phyloP scores from a whole-genome alignment of 331 rosid species.

The Malus hybrid region DNA sequence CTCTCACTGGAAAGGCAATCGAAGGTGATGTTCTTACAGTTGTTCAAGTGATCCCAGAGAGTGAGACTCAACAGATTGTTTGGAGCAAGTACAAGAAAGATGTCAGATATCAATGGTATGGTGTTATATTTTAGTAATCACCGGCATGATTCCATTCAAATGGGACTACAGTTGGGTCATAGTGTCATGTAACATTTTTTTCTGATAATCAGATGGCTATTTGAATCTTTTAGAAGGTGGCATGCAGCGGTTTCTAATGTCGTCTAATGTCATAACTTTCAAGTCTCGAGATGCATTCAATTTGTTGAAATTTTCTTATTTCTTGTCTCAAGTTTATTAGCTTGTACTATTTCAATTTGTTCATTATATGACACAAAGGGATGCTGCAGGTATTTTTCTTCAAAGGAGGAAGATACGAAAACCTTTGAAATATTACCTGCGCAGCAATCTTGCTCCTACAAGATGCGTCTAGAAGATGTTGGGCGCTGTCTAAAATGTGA shows the following conservation, averaged over 20 bases:
- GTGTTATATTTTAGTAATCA: conserved; percentile 13
- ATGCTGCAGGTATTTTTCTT: conserved; percentile 64
- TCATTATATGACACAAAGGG: conserved; percentile 12
- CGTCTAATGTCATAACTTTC: neutral
- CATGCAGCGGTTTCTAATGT: neutral
- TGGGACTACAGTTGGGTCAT: neutral
- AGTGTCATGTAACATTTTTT: neutral
- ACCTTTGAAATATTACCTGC: conserved; percentile 60
- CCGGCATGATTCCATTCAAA: neutral
- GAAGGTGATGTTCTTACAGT: conserved; percentile 88
- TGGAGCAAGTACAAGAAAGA: conserved; percentile 90
- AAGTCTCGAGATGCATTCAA: neutral
- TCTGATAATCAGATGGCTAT: neutral
- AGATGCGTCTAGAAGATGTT: conserved; percentile 75
- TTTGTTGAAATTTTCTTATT: neutral
- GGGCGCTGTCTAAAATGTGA: conserved; percentile 76
- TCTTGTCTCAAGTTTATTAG: neutral
- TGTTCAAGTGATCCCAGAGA: conserved; percentile 87
- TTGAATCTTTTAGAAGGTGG: neutral
- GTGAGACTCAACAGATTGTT: conserved; percentile 63
- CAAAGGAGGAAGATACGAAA: conserved; percentile 44
- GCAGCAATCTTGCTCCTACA: conserved; percentile 76
- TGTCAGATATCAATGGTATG: conserved; percentile 84
- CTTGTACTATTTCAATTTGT: neutral
- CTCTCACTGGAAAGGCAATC: conserved; percentile 83